Conservation (phyloP, 805 yeast genomes). For the Wickerhamia fluorescens region DNA sequence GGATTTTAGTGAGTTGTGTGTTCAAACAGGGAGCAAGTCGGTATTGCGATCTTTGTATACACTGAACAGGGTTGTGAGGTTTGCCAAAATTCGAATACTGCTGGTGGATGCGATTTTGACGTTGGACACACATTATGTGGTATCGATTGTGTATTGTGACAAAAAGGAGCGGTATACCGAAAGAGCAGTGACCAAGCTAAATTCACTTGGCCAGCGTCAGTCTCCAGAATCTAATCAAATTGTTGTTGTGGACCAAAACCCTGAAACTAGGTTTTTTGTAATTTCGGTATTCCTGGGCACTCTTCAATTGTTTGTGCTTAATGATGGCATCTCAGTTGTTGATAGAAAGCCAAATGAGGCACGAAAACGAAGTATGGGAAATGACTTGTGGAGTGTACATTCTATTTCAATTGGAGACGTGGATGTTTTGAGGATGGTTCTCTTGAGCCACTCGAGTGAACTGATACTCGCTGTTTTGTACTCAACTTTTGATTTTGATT, state of each 20-base stretch:
- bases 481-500: conserved; percentile 27
- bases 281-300: conserved; percentile 12
- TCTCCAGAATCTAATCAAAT: conserved; percentile 16
- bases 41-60: too few relatives aligned
- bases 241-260: conserved; percentile 9
- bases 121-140: neutral
- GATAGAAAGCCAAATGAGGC: neutral
- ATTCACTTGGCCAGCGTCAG: conserved; percentile 16
- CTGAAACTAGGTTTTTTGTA: conserved; percentile 8
- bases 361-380: conserved; percentile 3
- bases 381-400: conserved; percentile 3
- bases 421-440: conserved; percentile 11
- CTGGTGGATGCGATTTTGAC: too few relatives aligned
- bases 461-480: conserved; percentile 24
- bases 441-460: conserved; percentile 4
- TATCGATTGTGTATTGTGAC: neutral
- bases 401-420: conserved; percentile 14
- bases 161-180: neutral
- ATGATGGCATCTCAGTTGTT: neutral
- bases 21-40: too few relatives aligned
- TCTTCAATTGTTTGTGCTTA: conserved; percentile 4
- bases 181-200: conserved; percentile 6
- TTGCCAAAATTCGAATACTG: too few relatives aligned
- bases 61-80: too few relatives aligned
- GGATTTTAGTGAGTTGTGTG: too few relatives aligned